Evolutionary conservation across 202 grass and related monocot species (phyloP).

Genomic region (Carex arenaria): DNA sequence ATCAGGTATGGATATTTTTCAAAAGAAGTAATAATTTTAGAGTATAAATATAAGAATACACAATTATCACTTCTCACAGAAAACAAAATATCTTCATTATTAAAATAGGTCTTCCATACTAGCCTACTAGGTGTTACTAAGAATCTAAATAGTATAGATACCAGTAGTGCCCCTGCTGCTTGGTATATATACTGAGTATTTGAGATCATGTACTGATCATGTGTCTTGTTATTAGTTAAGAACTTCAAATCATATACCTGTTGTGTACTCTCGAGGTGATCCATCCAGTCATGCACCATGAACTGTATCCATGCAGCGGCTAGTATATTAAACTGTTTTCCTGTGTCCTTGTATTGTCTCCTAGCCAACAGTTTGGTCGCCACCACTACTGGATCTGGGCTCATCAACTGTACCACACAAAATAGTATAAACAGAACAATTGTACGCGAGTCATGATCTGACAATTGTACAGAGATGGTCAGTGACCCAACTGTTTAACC

Average conservation of each 20-base stretch:
- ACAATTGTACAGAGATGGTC: no score
- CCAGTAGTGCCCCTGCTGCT: not conserved
- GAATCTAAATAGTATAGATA: no score
- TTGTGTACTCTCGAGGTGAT: slow-evolving; percentile 47
- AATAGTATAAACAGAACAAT: not conserved
- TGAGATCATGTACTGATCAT: not conserved
- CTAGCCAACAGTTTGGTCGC: slow-evolving; percentile 39
- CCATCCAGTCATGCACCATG: slow-evolving; percentile 74
- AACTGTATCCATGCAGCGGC: slow-evolving; percentile 63
- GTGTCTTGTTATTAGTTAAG: not conserved
- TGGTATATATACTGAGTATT: not conserved
- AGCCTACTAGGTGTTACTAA: no score
- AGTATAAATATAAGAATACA: no score
- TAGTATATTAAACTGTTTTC: slow-evolving; percentile 58
- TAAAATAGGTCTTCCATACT: no score
- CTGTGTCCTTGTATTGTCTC: slow-evolving; percentile 43
- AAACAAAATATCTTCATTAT: no score
- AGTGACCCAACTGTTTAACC: no score
- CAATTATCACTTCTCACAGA: no score
- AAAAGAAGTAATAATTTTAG: no score
- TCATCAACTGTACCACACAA: slow-evolving; percentile 30
- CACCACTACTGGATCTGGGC: slow-evolving; percentile 44
- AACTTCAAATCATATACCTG: slow-evolving; percentile 37
- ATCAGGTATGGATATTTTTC: no score
- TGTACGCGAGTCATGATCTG: no score